phyloP scores from a whole-genome alignment of 2,329 filamentous ascomycete species.

The Akanthomyces dipterigenus region DNA sequence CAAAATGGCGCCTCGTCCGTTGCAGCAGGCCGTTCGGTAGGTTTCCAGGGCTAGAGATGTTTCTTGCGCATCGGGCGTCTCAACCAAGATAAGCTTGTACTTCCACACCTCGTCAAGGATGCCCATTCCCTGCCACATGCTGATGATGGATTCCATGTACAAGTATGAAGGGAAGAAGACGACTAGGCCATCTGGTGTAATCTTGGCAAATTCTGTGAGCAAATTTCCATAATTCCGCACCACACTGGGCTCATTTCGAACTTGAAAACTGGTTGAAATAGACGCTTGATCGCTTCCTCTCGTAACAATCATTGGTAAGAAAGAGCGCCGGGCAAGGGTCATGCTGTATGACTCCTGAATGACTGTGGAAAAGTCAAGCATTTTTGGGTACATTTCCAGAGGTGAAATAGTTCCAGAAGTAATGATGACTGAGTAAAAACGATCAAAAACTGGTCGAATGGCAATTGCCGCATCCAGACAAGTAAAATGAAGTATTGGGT shows the following conservation, averaged over 20 bases:
- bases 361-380: slow-evolving; percentile 88
- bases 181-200: slow-evolving; percentile 96
- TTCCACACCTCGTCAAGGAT: slow-evolving; percentile 98
- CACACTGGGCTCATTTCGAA: slow-evolving; percentile 92
- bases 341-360: slow-evolving; percentile 97
- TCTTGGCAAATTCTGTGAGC: slow-evolving; percentile 88
- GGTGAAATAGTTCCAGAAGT: slow-evolving; percentile 96
- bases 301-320: slow-evolving; percentile 96
- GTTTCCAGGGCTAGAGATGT: slow-evolving; percentile 93
- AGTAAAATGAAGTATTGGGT: slow-evolving; percentile 94
- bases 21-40: slow-evolving; percentile 95
- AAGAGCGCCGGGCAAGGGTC: slow-evolving; percentile 90
- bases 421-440: slow-evolving; percentile 97
- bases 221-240: slow-evolving; percentile 94
- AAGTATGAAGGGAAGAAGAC: slow-evolving; percentile 98
- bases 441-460: slow-evolving; percentile 94
- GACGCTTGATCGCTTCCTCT: slow-evolving; percentile 89
- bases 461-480: slow-evolving; percentile 96
- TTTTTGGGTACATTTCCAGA: slow-evolving; percentile 97
- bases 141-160: slow-evolving; percentile 99
- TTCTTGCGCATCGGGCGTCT: slow-evolving; percentile 95
- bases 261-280: slow-evolving; percentile 89
- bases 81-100: slow-evolving; percentile 95
- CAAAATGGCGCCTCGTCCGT: slow-evolving; percentile 86
- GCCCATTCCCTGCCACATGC: slow-evolving; percentile 98